Percentiles rank a stretch among this genome's conserved stretches.
These are phyloP conservation scores for Collybia nuda DNA, from an alignment of 768 basidiomycete genomes.

Conservation along the genomic window DNA sequence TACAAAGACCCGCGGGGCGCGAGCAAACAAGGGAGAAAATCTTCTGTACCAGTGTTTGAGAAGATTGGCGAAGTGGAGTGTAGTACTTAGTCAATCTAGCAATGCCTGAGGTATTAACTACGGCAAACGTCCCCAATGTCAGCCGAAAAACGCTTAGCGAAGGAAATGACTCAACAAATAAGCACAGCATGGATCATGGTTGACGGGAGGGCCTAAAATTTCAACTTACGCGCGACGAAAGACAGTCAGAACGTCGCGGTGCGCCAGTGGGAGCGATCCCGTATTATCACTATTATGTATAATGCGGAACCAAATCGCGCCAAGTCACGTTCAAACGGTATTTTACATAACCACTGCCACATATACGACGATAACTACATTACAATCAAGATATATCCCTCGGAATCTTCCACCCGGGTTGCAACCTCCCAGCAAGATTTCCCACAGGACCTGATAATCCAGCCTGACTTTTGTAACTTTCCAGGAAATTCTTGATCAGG, in stretches of 20 bases:
- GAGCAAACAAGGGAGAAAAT: conserved; percentile 88
- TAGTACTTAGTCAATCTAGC: conserved; percentile 88
- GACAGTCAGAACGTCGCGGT: not conserved
- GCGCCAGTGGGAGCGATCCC: no score
- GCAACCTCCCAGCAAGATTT: conserved; percentile 82
- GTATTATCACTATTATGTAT: no score
- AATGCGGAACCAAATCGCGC: no score
- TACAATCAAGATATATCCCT: conserved; percentile 47
- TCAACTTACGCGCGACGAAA: not conserved
- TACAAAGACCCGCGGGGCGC: conserved; percentile 84
- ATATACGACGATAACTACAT: no score
- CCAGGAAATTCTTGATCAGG: conserved; percentile 94
- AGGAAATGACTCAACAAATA: conserved; percentile 59
- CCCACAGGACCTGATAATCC: conserved; percentile 91
- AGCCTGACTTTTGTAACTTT: conserved; percentile 91
- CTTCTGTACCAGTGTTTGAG: conserved; percentile 75
- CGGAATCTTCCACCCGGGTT: conserved; percentile 73
- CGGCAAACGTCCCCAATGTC: not conserved
- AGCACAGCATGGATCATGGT: conserved; percentile 84
- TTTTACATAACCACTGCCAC: no score
- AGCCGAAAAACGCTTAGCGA: conserved; percentile 1
- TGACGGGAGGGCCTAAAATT: not conserved
- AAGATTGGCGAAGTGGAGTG: conserved; percentile 68
- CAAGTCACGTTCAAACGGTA: no score
- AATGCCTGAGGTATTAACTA: conserved; percentile 93